Percentiles rank a stretch among this genome's conserved stretches.
These are phyloP conservation scores for Hyphopichia homilentoma DNA, from an alignment of 805 yeast species.

Conservation along the genomic window DNA sequence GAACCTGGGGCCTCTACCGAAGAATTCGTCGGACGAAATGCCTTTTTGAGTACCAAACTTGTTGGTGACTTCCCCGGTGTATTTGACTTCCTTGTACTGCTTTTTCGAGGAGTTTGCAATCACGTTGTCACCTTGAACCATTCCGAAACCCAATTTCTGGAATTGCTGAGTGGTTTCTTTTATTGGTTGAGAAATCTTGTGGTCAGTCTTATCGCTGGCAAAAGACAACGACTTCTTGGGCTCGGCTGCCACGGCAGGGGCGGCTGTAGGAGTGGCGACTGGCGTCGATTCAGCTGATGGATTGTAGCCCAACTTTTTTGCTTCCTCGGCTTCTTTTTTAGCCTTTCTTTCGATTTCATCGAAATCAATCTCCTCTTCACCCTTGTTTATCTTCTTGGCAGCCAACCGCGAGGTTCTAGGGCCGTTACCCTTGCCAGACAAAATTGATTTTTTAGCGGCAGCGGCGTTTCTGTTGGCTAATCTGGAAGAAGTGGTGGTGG, in stretches of 20 bases:
- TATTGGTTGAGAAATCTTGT: conserved; percentile 21
- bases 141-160: conserved; percentile 87
- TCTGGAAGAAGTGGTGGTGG: conserved; percentile 14
- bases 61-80: conserved; percentile 69
- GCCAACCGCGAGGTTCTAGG: conserved; percentile 55
- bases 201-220: not conserved
- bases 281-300: conserved; percentile 26
- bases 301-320: conserved; percentile 50
- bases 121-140: conserved; percentile 64
- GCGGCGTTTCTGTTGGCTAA: conserved; percentile 13
- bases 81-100: conserved; percentile 53
- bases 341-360: conserved; percentile 74
- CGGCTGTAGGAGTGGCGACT: conserved; percentile 6
- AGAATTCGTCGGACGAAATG: conserved; percentile 91
- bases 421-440: conserved; percentile 50
- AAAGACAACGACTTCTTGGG: conserved; percentile 7
- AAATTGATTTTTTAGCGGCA: conserved; percentile 32
- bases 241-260: conserved; percentile 5
- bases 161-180: conserved; percentile 61
- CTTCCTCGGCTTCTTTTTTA: conserved; percentile 73
- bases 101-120: conserved; percentile 21
- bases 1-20: conserved; percentile 77
- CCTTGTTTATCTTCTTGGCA: conserved; percentile 47
- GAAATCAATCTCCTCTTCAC: conserved; percentile 51
- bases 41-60: conserved; percentile 90